Conservation (phyloP, 129 eudicot genomes). For the Saussurea involucrata region DNA sequence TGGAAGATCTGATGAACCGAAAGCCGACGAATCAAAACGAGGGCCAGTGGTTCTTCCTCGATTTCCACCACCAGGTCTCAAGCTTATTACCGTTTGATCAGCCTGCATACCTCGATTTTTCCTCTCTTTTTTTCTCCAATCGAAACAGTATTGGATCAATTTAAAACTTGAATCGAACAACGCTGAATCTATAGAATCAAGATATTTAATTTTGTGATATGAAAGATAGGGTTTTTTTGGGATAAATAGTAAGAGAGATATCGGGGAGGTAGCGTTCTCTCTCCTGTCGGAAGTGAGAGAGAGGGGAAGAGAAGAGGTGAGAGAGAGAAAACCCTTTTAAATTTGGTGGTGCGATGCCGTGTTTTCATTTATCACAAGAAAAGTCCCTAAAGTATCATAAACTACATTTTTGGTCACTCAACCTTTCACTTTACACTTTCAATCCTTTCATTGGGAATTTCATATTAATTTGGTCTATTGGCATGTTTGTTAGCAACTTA, state of each 20-base stretch:
- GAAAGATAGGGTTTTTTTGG: conserved; percentile 11
- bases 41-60: conserved; percentile 50
- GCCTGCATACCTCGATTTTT: conserved; percentile 59
- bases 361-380: background rate
- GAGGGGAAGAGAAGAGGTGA: conserved; percentile 15
- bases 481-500: no score
- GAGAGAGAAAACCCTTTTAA: conserved; percentile 41
- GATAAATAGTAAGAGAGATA: conserved; percentile 17
- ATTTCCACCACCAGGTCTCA: conserved; percentile 76
- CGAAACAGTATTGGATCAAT: conserved; percentile 3
- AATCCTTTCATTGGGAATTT: no score
- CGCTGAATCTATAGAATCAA: conserved; percentile 19
- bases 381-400: background rate
- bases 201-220: background rate
- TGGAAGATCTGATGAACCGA: conserved; percentile 51
- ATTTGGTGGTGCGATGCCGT: background rate
- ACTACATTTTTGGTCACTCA: background rate
- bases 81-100: conserved; percentile 67
- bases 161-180: conserved; percentile 4
- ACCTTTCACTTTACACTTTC: background rate
- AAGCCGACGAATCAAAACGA: conserved; percentile 43
- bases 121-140: background rate
- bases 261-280: conserved; percentile 33
- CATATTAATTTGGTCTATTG: background rate
- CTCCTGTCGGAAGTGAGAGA: conserved; percentile 25